Base-by-base conservation (phyloP, 345 rosid genomes). In the Hibiscus trionum region DNA sequence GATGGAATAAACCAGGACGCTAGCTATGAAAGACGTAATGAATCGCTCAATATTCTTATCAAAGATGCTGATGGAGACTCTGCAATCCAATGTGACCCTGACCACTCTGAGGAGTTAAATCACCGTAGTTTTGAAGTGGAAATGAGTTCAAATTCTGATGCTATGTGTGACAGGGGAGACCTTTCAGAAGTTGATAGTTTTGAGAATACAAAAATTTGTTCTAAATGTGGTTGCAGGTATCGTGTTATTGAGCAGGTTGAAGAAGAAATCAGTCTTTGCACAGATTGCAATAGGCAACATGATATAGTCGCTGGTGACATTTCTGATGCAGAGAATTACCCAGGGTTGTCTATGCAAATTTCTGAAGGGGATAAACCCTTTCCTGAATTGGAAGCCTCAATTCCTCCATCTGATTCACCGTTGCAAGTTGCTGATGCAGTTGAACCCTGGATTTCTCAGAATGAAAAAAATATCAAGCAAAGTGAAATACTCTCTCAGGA, bases 221-320 rank as follows among this genome's bases (percentile, higher is more conserved):
- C 78, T 52, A 78, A 81, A 76, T 92, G 97, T 78, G 85, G 93
- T 71, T 76, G 82, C 74, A 71, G 65, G 66, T 92, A 88, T 81
- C 74, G 15, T 75, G 83, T 68, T 70, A 74, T 73, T 42, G 86
- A 82, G 77, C 79, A 66, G 58, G 65, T 71, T 70, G 84, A 82
- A 73, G 74, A 49, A 69, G 88, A 87, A 53, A 69, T 73, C 71
- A 66, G 80, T 75, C 85, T 90, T 70, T 95, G 99, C 83, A 80
- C 81, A 49, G 88, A 89, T 73, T 95, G 99, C 86, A 73, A 80
- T 72, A 79, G 75, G 81, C 82, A 83, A 78, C 80, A 77, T 62
- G 76, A 66, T 75, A 60, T 83, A 35, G 78, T 46, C 49, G 72
- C 78, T 71, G 74, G 70, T 65, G 60, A 49, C 75, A 68, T 72